These are phyloP conservation scores for Cytospora chrysosperma DNA, from an alignment of 2,329 filamentous ascomycete species.

Conservation along the genomic window DNA sequence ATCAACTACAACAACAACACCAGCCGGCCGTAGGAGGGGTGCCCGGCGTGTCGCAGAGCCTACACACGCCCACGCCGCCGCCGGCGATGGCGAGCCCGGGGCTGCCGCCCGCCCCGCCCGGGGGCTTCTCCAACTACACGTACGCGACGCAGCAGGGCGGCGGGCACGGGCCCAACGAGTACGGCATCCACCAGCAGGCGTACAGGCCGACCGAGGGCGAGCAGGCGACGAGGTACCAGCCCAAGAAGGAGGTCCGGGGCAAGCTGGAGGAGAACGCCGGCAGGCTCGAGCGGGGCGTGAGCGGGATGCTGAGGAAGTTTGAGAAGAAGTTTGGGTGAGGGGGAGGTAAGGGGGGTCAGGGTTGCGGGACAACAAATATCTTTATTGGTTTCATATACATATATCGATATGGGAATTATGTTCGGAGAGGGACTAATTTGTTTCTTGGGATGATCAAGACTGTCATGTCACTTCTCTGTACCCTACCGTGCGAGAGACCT, in stretches of 20 bases:
- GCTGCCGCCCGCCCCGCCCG: conserved; percentile 45
- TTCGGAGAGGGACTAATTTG: background rate
- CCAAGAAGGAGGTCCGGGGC: conserved; percentile 46
- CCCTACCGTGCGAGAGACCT: background rate
- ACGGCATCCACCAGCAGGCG: conserved; percentile 64
- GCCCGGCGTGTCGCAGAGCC: conserved; percentile 18
- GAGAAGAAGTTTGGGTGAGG: conserved; percentile 68
- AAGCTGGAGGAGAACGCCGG: conserved; percentile 65
- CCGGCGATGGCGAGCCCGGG: conserved; percentile 38
- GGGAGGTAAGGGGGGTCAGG: too few relatives aligned
- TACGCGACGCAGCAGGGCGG: conserved; percentile 36
- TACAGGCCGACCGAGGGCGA: conserved; percentile 69
- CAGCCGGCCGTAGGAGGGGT: background rate
- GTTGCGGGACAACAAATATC: too few relatives aligned
- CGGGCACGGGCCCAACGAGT: conserved; percentile 41
- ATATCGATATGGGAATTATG: background rate
- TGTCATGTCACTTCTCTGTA: background rate
- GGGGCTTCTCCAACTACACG: conserved; percentile 57
- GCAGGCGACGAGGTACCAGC: conserved; percentile 41
- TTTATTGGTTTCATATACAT: too few relatives aligned
- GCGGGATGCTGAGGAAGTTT: conserved; percentile 72
- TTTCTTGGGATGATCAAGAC: background rate
- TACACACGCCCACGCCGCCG: conserved; percentile 24
- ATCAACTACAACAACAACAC: conserved; percentile 25
- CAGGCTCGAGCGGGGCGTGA: conserved; percentile 67